A percentile compares a stretch with the other conserved stretches of the same genome.
phyloP scores from a whole-genome alignment of 371 early-diverging fungal species.

The Apophysomyces variabilis region DNA sequence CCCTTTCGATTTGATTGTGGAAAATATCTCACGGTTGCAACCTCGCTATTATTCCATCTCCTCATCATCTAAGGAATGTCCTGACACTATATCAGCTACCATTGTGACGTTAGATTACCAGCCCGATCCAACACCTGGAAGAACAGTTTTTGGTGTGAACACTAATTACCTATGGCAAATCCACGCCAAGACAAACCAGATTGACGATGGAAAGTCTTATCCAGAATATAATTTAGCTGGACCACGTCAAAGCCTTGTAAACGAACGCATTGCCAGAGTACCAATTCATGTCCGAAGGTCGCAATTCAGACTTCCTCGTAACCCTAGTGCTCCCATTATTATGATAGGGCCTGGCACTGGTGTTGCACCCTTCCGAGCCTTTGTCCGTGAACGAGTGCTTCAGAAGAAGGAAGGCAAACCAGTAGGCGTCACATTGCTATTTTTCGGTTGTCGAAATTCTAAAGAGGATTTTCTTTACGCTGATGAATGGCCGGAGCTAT shows the following conservation, averaged over 20 bases:
- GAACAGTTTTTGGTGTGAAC: conserved; percentile 74
- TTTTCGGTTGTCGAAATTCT: conserved; percentile 91
- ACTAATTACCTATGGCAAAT: conserved; percentile 73
- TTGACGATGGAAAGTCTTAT: conserved; percentile 36
- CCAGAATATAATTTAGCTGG: conserved; percentile 58
- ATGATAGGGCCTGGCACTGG: conserved; percentile 99
- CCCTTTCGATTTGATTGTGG: conserved; percentile 78
- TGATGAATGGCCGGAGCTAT: conserved; percentile 80
- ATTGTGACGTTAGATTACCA: conserved; percentile 87
- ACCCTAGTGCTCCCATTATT: conserved; percentile 82
- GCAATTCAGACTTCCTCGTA: conserved; percentile 86
- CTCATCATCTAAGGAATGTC: conserved; percentile 79
- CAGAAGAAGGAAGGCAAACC: conserved; percentile 58
- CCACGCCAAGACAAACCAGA: conserved; percentile 40
- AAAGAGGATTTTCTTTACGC: conserved; percentile 87
- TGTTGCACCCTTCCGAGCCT: conserved; percentile 96
- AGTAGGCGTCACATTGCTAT: conserved; percentile 85
- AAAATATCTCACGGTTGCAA: conserved; percentile 81
- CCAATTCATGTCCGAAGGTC: conserved; percentile 90
- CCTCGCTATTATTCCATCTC: conserved; percentile 96
- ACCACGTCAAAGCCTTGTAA: conserved; percentile 50
- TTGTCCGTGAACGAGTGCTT: conserved; percentile 86
- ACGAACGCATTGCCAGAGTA: conserved; percentile 42
- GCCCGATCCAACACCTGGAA: conserved; percentile 54
- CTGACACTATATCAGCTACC: conserved; percentile 79